Evolutionary conservation across 495 filamentous ascomycete species (phyloP), one percentile per base, ranked within the genome.

Genomic region (Hypoxylon fuscum): DNA sequence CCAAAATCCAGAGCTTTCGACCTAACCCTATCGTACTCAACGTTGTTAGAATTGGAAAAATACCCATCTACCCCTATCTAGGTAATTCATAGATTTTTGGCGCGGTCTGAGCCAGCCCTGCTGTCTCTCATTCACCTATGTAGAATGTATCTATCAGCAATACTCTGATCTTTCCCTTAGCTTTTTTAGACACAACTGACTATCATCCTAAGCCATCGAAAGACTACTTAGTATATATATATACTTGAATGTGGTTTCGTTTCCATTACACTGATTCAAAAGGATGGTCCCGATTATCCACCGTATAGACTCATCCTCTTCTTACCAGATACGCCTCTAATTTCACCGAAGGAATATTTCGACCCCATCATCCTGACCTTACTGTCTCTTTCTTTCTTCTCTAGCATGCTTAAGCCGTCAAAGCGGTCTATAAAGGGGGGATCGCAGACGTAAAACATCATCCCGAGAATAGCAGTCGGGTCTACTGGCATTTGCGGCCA

Each of bases 401-500:
- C 27, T 22, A 58, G 15, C 14, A 10, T 44, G 34, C 44, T 32
- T 9, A 51, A 20, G 12, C 68, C 72, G 18, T 67, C 58, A 17
- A 77, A 55, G 22, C 70, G 59, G 2, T 46, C 42, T 53, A 71
- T 43, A 57, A 73, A 62, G 12, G 32, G 51, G 4, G 64, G 68
- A 43, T 67, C 52, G 11, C 68, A 66, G 0, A 76, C 71, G 22
- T 76, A 76, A 34, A 59, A 76, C 68, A 74, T 29, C 35, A 63
- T 27, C 4, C 74, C 74, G 2, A 66, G 66, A 21, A 76, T 69
- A 23, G 44, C 64, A 7, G 71, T 54, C 41, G 74, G 74, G 25
- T 75, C 72, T 14, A 70, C 69, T 1, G 74, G 74, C 72, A 76
- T 72, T 2, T 66, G 68, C 14, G 74, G 74, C 59, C 69, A 76